phyloP scores from a whole-genome alignment of 2,329 filamentous ascomycete genomes.

The Bipolaris zeicola region DNA sequence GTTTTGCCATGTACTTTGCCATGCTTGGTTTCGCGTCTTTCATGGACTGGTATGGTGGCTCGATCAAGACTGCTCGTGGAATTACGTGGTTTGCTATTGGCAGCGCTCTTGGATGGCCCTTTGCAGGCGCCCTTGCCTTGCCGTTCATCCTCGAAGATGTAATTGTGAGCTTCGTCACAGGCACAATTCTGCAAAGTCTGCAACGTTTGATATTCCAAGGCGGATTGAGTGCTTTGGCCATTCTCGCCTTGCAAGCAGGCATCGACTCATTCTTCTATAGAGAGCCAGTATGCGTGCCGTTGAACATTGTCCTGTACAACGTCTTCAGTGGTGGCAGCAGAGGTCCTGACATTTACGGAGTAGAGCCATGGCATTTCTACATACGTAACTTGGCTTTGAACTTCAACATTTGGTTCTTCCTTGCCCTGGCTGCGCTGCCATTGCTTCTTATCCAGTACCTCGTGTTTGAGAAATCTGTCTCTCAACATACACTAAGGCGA shows the following conservation, averaged over 20 bases:
- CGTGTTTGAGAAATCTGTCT: conserved; percentile 64
- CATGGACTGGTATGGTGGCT: conserved; percentile 81
- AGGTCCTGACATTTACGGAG: conserved; percentile 92
- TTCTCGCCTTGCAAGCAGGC: conserved; percentile 70
- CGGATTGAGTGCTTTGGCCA: conserved; percentile 65
- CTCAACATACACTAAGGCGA: conserved; percentile 72
- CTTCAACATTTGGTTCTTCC: conserved; percentile 91
- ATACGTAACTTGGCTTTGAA: conserved; percentile 88
- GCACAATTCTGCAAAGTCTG: conserved; percentile 65
- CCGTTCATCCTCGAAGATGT: conserved; percentile 83
- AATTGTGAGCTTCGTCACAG: conserved; percentile 58
- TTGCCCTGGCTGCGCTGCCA: conserved; percentile 76
- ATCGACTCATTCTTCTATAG: conserved; percentile 87
- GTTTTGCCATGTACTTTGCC: conserved; percentile 93
- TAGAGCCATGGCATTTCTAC: conserved; percentile 97
- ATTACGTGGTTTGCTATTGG: conserved; percentile 91
- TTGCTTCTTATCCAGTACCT: conserved; percentile 76
- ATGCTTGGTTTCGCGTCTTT: conserved; percentile 88
- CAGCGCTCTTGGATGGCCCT: conserved; percentile 90
- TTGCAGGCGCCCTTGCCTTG: conserved; percentile 78
- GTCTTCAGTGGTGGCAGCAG: conserved; percentile 78
- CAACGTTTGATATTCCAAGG: conserved; percentile 70
- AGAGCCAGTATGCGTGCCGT: conserved; percentile 75
- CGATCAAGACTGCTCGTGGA: conserved; percentile 75
- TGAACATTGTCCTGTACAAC: conserved; percentile 96